These are phyloP conservation scores for Saksenaea oblongispora DNA, from an alignment of 371 early-diverging fungal genomes.

Conservation along the genomic window DNA sequence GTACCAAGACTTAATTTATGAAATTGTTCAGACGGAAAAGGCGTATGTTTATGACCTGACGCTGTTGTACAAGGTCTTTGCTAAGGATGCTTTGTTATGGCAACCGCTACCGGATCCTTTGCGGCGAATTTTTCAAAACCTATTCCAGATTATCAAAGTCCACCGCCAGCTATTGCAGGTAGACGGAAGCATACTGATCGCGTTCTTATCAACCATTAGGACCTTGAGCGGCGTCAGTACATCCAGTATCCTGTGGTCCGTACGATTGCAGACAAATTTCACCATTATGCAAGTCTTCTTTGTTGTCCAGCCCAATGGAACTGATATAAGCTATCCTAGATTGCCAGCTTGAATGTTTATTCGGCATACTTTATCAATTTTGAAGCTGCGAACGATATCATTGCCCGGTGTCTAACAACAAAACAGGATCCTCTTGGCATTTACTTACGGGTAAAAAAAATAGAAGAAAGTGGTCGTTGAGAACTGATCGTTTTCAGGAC, in stretches of 20 bases:
- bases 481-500: not conserved
- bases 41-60: constrained; percentile 64
- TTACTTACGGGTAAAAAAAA: constrained; percentile 28
- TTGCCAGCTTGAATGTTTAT: constrained; percentile 8
- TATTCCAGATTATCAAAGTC: constrained; percentile 50
- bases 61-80: constrained; percentile 60
- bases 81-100: constrained; percentile 40
- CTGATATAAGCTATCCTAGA: not conserved
- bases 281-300: constrained; percentile 22
- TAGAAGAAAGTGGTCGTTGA: not conserved
- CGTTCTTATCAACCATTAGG: constrained; percentile 6
- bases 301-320: not conserved
- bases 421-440: constrained; percentile 26
- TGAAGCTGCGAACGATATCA: constrained; percentile 34
- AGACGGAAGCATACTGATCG: not conserved
- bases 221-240: constrained; percentile 24
- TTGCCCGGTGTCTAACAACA: constrained; percentile 19
- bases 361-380: constrained; percentile 36
- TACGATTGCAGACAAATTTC: constrained; percentile 31
- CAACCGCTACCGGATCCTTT: constrained; percentile 52
- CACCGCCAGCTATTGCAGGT: constrained; percentile 41
- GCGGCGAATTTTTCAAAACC: constrained; percentile 55
- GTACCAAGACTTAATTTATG: constrained; percentile 68
- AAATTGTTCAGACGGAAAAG: constrained; percentile 61
- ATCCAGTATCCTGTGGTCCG: constrained; percentile 25